Conservation (phyloP, 305 asterid genomes). For the Salvia sclarea region DNA sequence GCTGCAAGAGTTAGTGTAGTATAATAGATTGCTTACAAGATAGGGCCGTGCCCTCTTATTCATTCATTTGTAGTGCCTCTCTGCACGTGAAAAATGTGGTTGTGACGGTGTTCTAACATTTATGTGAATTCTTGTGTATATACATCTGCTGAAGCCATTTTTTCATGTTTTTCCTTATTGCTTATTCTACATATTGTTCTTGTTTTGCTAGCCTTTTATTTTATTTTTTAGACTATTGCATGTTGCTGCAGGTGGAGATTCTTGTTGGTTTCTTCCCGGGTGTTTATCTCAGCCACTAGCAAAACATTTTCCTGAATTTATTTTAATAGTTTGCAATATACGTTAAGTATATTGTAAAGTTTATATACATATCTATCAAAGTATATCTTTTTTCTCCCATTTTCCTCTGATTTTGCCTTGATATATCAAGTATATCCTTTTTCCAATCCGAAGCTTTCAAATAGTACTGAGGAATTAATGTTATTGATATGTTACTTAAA, state of each 20-base stretch:
- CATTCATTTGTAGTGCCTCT: constrained; percentile 20
- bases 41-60: not conserved
- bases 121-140: constrained; percentile 34
- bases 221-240: not conserved
- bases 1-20: constrained; percentile 36
- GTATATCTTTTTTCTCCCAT: not conserved
- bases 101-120: constrained; percentile 21
- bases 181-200: not conserved
- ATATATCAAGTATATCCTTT: not conserved
- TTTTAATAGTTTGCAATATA: too few species aligned
- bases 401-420: not conserved
- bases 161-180: not conserved
- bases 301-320: not conserved
- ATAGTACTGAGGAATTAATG: too few species aligned
- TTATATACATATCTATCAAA: too few species aligned
- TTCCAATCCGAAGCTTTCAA: not conserved
- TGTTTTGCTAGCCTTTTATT: not conserved
- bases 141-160: constrained; percentile 1
- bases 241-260: not conserved
- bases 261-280: constrained; percentile 1
- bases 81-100: constrained; percentile 16
- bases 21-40: constrained; percentile 23
- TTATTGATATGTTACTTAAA: too few species aligned
- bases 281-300: not conserved
- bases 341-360: too few species aligned